Conservation (phyloP, 1,284 basidiomycete species). For the Apiotrichum brassicae region DNA sequence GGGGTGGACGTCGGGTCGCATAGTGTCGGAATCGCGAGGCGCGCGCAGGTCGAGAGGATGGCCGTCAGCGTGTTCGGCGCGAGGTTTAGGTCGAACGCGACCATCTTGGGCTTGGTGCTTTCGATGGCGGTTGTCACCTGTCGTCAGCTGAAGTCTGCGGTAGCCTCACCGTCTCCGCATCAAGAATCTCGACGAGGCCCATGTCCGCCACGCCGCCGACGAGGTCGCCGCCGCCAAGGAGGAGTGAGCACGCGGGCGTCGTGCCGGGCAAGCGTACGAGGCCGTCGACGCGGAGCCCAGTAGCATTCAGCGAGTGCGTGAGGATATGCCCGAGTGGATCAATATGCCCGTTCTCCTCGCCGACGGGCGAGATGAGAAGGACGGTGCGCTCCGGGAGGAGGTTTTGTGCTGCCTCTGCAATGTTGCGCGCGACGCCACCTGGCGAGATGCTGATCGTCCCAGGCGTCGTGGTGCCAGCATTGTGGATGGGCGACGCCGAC, state of each 20-base stretch:
- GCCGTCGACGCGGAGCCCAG: slow-evolving; percentile 78
- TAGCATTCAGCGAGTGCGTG: slow-evolving; percentile 52
- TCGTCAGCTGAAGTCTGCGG: too few relatives aligned
- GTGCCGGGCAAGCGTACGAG: slow-evolving; percentile 49
- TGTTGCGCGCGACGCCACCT: slow-evolving; percentile 90
- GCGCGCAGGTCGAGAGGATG: slow-evolving; percentile 47
- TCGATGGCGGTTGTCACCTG: slow-evolving; percentile 41
- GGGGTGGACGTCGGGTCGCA: slow-evolving; percentile 76
- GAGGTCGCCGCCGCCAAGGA: slow-evolving; percentile 71
- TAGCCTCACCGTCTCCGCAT: slow-evolving; percentile 49
- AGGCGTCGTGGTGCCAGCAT: slow-evolving; percentile 62
- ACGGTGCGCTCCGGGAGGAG: slow-evolving; percentile 31
- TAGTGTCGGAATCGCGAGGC: slow-evolving; percentile 37
- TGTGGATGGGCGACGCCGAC: slow-evolving; percentile 47
- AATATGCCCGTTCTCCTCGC: not conserved
- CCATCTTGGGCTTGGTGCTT: slow-evolving; percentile 54
- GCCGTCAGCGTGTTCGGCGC: slow-evolving; percentile 53
- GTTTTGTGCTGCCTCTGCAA: slow-evolving; percentile 70
- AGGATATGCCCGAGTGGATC: slow-evolving; percentile 67
- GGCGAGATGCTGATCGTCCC: slow-evolving; percentile 67
- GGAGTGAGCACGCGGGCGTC: slow-evolving; percentile 78
- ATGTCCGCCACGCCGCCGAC: slow-evolving; percentile 87
- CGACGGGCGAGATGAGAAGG: slow-evolving; percentile 48
- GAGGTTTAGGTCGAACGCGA: slow-evolving; percentile 80
- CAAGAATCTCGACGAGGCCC: slow-evolving; percentile 59